These are phyloP conservation scores for Pelargonium fulgidum DNA, from an alignment of 441 rosid genomes.

Conservation along the genomic window DNA sequence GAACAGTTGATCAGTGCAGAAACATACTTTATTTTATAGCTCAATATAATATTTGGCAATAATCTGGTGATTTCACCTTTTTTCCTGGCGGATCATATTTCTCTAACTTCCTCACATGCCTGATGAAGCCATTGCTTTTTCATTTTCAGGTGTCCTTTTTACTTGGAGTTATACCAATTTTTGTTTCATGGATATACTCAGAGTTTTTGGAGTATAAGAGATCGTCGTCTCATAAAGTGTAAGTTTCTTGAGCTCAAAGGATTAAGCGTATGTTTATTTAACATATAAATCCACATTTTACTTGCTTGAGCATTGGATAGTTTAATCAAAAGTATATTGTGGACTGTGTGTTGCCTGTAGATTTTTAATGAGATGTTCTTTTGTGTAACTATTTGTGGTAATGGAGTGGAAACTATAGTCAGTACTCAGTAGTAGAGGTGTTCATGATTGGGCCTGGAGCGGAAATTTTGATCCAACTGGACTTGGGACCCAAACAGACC, in stretches of 20 bases:
- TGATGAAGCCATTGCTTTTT: constrained; percentile 18
- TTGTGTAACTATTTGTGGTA: too few species aligned
- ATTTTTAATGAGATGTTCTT: too few species aligned
- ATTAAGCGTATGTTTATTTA: constrained; percentile 2
- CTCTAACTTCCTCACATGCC: constrained; percentile 4
- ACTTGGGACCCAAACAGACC: too few species aligned
- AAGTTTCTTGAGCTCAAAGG: constrained; percentile 29
- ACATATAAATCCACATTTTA: neutral
- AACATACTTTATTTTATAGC: too few species aligned
- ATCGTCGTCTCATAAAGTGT: constrained; percentile 64
- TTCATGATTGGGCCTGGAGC: too few species aligned
- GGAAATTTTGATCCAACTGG: too few species aligned
- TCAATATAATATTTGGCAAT: too few species aligned
- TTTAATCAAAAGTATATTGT: neutral
- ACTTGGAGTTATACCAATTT: constrained; percentile 71
- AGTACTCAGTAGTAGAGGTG: too few species aligned
- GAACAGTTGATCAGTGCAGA: too few species aligned
- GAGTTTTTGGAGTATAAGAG: constrained; percentile 71
- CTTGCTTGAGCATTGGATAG: neutral
- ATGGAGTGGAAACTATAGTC: too few species aligned
- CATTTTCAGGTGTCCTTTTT: constrained; percentile 75
- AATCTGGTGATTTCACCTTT: neutral
- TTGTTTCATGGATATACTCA: constrained; percentile 82
- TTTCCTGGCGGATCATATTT: neutral
- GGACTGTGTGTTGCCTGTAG: too few species aligned